Percentiles rank a stretch among this genome's conserved stretches.
These are phyloP conservation scores for Solanum ahanhuiri DNA, from an alignment of 257 asterid genomes.

Conservation along the genomic window DNA sequence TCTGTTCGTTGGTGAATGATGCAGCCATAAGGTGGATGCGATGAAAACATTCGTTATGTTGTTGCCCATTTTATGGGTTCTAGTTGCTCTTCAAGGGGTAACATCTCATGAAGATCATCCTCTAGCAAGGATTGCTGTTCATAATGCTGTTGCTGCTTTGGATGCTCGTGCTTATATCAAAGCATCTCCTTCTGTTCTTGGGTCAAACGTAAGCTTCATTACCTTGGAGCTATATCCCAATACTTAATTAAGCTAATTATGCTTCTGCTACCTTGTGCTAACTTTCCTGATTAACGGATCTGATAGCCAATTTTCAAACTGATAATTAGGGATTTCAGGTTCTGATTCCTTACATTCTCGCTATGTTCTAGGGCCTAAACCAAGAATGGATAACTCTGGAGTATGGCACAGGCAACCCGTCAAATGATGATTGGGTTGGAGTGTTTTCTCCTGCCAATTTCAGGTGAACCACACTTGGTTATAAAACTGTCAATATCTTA, in stretches of 20 bases:
- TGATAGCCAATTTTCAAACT: neutral
- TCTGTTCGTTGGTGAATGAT: neutral
- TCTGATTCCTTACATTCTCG: neutral
- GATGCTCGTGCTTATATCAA: constrained; percentile 45
- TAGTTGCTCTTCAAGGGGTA: constrained; percentile 31
- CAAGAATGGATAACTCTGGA: constrained; percentile 62
- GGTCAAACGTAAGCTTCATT: constrained; percentile 40
- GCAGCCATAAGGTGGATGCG: constrained; percentile 14
- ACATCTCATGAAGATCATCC: constrained; percentile 71
- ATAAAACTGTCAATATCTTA: neutral
- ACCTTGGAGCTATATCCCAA: neutral
- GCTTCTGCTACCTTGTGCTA: neutral
- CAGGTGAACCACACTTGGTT: constrained; percentile 34
- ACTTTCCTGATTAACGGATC: neutral
- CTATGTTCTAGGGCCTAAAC: constrained; percentile 30
- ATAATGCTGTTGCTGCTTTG: constrained; percentile 46
- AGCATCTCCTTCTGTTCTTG: constrained; percentile 76
- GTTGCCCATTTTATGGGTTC: constrained; percentile 39
- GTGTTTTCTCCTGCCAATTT: constrained; percentile 93
- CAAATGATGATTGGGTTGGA: constrained; percentile 80
- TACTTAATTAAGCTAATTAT: neutral
- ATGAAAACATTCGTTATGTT: constrained; percentile 29
- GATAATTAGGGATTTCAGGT: neutral
- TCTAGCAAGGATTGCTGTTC: constrained; percentile 45
- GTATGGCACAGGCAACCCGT: constrained; percentile 46